Percentiles rank a stretch among this genome's conserved stretches.
Conservation (phyloP, 495 filamentous ascomycete species). For the Daldinia childiae region DNA sequence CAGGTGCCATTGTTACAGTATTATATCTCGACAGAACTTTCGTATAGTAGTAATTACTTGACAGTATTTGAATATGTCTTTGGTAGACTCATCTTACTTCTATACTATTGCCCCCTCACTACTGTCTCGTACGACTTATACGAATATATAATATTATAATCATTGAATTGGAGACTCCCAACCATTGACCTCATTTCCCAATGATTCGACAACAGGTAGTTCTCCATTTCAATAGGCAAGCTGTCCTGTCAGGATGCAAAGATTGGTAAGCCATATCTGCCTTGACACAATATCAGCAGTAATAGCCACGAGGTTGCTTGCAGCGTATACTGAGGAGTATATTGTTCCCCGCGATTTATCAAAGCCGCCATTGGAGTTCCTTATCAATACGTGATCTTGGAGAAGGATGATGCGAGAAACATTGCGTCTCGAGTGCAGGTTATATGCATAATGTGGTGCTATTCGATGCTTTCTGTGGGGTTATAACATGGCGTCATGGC, state of each 20-base stretch:
- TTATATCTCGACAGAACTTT: background rate
- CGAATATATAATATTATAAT: constrained; percentile 23
- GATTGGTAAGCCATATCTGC: constrained; percentile 36
- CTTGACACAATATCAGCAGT: background rate
- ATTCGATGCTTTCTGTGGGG: constrained; percentile 32
- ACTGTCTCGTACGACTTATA: background rate
- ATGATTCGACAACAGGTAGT: constrained; percentile 5
- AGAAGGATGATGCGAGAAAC: constrained; percentile 39
- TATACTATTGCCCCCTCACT: background rate
- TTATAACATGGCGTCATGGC: constrained; percentile 37
- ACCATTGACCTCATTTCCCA: constrained; percentile 19
- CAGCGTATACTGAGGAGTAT: constrained; percentile 29
- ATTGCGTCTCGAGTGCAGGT: constrained; percentile 12
- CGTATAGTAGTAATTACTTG: background rate
- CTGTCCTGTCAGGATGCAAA: background rate
- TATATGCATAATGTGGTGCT: constrained; percentile 3
- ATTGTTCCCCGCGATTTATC: constrained; percentile 22
- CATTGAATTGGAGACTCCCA: constrained; percentile 16
- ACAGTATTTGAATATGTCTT: background rate
- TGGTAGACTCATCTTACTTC: background rate
- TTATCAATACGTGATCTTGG: constrained; percentile 45
- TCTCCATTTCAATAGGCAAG: constrained; percentile 12
- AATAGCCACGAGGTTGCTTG: background rate
- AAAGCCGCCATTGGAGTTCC: constrained; percentile 38
- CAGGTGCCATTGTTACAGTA: constrained; percentile 50